These are phyloP conservation scores for Sphagnurus paluster DNA, from an alignment of 1,284 basidiomycete species.

Conservation along the genomic window DNA sequence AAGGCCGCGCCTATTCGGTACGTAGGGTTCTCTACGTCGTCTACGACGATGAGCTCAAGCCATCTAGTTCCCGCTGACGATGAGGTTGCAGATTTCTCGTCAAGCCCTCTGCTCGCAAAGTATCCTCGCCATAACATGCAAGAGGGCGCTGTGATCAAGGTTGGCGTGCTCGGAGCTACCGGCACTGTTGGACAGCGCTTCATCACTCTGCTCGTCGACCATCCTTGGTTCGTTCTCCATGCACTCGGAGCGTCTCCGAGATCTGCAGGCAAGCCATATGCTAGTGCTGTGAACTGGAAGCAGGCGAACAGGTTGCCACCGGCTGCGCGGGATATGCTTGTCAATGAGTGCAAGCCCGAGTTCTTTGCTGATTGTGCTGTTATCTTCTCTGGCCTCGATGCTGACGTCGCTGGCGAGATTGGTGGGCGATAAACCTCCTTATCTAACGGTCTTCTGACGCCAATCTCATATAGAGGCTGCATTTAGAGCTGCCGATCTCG, in stretches of 20 bases:
- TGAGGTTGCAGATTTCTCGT: constrained; percentile 17
- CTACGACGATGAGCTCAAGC: constrained; percentile 17
- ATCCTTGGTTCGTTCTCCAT: constrained; percentile 91
- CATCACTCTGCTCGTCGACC: constrained; percentile 84
- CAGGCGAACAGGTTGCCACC: constrained; percentile 79
- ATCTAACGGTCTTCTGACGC: constrained; percentile 10
- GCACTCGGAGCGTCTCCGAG: constrained; percentile 88
- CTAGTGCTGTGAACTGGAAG: constrained; percentile 87
- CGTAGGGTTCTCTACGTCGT: no score
- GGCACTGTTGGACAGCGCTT: constrained; percentile 97
- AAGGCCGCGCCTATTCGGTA: constrained; percentile 3
- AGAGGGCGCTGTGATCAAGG: constrained; percentile 53
- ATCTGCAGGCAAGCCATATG: constrained; percentile 87
- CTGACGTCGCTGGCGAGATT: constrained; percentile 93
- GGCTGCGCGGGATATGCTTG: constrained; percentile 66
- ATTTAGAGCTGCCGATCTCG: constrained; percentile 86
- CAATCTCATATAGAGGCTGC: constrained; percentile 63
- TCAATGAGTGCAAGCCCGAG: constrained; percentile 80
- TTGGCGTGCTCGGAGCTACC: constrained; percentile 95
- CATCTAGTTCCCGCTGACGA: constrained; percentile 9
- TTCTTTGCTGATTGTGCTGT: constrained; percentile 84
- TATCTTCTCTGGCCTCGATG: constrained; percentile 94
- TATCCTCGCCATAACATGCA: constrained; percentile 29
- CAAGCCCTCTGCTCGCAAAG: constrained; percentile 22
- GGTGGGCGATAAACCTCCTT: constrained; percentile 46